Percentiles rank a stretch among this genome's conserved stretches.
These are phyloP conservation scores for Lolium multiflorum DNA, from an alignment of 176 grass and related monocot genomes.

Conservation along the genomic window DNA sequence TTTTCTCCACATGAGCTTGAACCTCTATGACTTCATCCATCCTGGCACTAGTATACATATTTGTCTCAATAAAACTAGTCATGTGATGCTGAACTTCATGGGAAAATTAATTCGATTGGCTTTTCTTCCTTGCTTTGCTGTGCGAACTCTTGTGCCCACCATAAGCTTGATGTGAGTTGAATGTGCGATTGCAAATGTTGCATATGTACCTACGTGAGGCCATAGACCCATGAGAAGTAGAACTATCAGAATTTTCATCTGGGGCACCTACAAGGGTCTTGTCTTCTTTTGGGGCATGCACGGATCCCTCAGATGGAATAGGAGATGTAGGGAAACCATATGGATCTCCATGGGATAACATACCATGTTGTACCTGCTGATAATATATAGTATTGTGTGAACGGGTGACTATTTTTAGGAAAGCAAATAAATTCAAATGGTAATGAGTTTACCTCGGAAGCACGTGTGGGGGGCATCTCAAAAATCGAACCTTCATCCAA, in stretches of 20 bases:
- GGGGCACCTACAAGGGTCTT: no score
- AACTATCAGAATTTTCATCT: background rate
- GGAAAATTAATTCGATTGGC: background rate
- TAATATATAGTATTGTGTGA: background rate
- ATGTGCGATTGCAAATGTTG: background rate
- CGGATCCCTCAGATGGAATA: background rate
- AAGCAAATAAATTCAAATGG: background rate
- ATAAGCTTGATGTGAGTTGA: conserved; percentile 19
- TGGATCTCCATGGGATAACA: background rate
- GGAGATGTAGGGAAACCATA: background rate
- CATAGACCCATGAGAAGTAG: background rate
- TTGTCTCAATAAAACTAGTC: background rate
- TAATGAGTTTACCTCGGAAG: background rate
- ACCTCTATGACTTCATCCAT: background rate
- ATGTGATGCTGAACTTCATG: background rate
- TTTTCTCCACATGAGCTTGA: background rate
- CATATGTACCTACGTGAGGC: background rate
- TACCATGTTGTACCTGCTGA: background rate
- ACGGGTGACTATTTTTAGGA: background rate
- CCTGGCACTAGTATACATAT: background rate
- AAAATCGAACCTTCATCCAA: background rate
- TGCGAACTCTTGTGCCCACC: conserved; percentile 48
- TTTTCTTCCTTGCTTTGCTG: conserved; percentile 31
- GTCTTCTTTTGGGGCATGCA: background rate
- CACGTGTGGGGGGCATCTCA: background rate